phyloP scores from a whole-genome alignment of 441 rosid genomes.

The Croton setiger region DNA sequence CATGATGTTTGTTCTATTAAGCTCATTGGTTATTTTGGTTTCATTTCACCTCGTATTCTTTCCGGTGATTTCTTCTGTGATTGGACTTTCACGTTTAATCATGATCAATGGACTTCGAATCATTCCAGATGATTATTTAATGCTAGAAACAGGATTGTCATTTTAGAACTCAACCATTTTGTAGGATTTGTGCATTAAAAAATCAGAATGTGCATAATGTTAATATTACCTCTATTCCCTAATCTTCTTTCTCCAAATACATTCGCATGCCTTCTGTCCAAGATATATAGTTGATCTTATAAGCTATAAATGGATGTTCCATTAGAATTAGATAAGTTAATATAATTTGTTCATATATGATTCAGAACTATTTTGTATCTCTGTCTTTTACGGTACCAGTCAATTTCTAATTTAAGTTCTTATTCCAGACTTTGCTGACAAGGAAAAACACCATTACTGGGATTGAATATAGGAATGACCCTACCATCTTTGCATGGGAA shows the following conservation, averaged over 20 bases:
- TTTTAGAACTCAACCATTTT: background rate
- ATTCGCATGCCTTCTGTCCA: background rate
- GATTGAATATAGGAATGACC: slow-evolving; percentile 80
- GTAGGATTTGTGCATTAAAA: background rate
- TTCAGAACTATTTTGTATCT: background rate
- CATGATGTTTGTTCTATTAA: background rate
- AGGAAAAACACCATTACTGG: slow-evolving; percentile 89
- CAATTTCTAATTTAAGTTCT: slow-evolving; percentile 15
- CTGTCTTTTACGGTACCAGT: background rate
- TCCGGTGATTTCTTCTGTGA: background rate
- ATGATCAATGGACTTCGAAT: background rate
- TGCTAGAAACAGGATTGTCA: background rate
- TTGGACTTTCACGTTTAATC: slow-evolving; percentile 3
- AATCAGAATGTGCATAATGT: background rate
- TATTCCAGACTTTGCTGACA: slow-evolving; percentile 59
- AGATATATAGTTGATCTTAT: background rate
- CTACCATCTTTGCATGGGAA: slow-evolving; percentile 94
- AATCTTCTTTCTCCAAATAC: background rate
- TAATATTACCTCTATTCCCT: slow-evolving; percentile 4
- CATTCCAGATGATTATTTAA: background rate
- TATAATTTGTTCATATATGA: background rate
- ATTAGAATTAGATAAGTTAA: slow-evolving; percentile 4
- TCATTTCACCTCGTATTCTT: background rate
- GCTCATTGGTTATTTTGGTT: background rate
- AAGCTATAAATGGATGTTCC: background rate